Evolutionary conservation across 2,329 filamentous ascomycete species (phyloP).

Genomic region (Coniella vitis): DNA sequence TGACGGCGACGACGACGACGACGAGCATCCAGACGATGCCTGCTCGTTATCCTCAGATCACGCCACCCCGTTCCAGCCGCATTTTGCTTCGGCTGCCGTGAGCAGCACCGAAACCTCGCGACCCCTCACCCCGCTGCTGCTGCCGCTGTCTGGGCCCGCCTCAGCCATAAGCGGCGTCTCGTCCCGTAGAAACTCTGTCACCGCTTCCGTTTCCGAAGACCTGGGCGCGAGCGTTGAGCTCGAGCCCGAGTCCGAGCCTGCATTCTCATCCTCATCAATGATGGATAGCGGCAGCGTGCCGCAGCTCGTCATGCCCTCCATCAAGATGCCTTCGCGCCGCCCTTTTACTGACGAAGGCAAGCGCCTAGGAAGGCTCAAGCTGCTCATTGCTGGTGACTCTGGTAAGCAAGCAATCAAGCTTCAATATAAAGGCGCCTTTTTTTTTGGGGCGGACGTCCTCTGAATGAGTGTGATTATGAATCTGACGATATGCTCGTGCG

Average conservation of each 20-base stretch:
- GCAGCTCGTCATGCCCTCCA: constrained; percentile 96
- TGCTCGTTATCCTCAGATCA: constrained; percentile 12
- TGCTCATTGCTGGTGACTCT: constrained; percentile 75
- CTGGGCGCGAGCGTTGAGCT: constrained; percentile 32
- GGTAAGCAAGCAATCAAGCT: constrained; percentile 39
- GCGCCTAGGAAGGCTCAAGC: constrained; percentile 75
- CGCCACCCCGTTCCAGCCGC: constrained; percentile 9
- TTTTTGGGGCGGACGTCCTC: no score
- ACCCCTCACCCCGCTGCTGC: constrained; percentile 39
- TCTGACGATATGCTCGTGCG: constrained; percentile 9
- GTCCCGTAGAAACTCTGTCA: constrained; percentile 46
- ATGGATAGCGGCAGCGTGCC: constrained; percentile 48
- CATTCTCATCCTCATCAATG: constrained; percentile 28
- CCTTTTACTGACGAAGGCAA: constrained; percentile 88
- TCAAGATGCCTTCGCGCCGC: constrained; percentile 79
- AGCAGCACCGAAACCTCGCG: constrained; percentile 26
- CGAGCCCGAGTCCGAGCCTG: constrained; percentile 34
- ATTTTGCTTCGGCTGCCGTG: constrained; percentile 8
- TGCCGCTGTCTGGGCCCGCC: constrained; percentile 32
- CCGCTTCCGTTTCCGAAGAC: constrained; percentile 41
- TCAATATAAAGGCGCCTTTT: neutral
- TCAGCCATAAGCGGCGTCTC: constrained; percentile 42
- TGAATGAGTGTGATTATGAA: no score
- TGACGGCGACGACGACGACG: no score
- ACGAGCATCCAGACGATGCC: constrained; percentile 10